A percentile compares a stretch with the other conserved stretches of the same genome.
Evolutionary conservation across 2,329 filamentous ascomycete genomes (phyloP).

Genomic region (Ceratocystis destructans): DNA sequence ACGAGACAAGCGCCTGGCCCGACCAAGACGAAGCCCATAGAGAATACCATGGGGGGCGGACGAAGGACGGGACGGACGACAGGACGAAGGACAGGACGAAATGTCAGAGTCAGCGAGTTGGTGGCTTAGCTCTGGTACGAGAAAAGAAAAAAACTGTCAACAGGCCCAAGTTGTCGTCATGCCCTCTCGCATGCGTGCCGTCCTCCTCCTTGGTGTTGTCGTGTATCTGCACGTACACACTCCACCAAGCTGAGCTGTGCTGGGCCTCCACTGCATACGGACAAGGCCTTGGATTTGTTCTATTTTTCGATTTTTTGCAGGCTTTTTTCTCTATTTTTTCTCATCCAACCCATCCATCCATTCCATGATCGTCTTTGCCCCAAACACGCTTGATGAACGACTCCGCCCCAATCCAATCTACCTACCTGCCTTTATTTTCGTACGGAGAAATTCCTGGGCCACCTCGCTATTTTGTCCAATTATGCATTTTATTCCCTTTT

Average conservation of each 20-base stretch:
- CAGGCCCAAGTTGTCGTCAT: too few relatives aligned
- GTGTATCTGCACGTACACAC: too few relatives aligned
- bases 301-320: background rate
- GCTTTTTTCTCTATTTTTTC: background rate
- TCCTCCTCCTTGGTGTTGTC: too few relatives aligned
- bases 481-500: background rate
- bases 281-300: background rate
- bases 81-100: too few relatives aligned
- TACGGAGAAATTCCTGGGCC: background rate
- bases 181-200: too few relatives aligned
- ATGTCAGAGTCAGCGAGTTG: too few relatives aligned
- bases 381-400: background rate
- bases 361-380: background rate
- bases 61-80: too few relatives aligned
- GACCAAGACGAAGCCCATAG: background rate
- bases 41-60: too few relatives aligned
- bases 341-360: background rate
- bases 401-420: conserved; percentile 3
- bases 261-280: too few relatives aligned
- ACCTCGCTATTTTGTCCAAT: background rate
- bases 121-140: too few relatives aligned
- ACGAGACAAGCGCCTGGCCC: background rate
- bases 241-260: too few relatives aligned
- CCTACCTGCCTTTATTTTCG: background rate
- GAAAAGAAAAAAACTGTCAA: too few relatives aligned